Evolutionary conservation across 2,329 filamentous ascomycete genomes (phyloP).

Genomic region (Beauveria sp.): DNA sequence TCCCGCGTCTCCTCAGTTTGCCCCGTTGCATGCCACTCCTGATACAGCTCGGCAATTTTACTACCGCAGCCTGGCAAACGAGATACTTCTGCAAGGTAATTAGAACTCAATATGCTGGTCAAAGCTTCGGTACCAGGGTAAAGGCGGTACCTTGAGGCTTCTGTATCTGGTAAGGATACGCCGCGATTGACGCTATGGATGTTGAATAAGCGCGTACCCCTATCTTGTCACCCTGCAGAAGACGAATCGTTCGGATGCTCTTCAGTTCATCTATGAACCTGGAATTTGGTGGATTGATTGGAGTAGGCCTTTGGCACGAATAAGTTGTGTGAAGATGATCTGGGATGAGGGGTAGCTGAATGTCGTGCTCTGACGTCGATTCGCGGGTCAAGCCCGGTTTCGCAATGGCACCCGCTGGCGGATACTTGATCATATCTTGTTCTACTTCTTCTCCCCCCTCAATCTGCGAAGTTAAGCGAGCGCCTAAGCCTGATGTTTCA

Average conservation of each 20-base stretch:
- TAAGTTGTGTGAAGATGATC: slow-evolving; percentile 56
- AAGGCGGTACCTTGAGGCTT: slow-evolving; percentile 29
- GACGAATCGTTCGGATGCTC: slow-evolving; percentile 64
- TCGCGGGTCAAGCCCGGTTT: slow-evolving; percentile 48
- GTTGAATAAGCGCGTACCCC: slow-evolving; percentile 82
- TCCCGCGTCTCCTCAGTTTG: slow-evolving; percentile 55
- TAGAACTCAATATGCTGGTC: not conserved
- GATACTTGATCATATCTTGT: not conserved
- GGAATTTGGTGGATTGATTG: slow-evolving; percentile 61
- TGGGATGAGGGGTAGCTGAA: slow-evolving; percentile 57
- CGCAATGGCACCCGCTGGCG: not conserved
- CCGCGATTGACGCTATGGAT: slow-evolving; percentile 72
- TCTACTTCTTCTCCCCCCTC: not conserved
- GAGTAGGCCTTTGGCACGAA: slow-evolving; percentile 74
- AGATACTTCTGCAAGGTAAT: slow-evolving; percentile 32
- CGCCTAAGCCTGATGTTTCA: slow-evolving; percentile 10
- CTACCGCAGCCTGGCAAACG: slow-evolving; percentile 70
- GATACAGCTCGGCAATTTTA: slow-evolving; percentile 71
- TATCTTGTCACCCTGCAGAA: slow-evolving; percentile 66
- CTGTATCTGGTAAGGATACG: slow-evolving; percentile 57
- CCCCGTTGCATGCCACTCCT: slow-evolving; percentile 60
- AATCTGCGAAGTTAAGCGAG: not conserved
- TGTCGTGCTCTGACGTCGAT: slow-evolving; percentile 73
- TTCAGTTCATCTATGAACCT: slow-evolving; percentile 66
- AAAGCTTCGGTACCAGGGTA: not conserved